Evolutionary conservation across 2,329 filamentous ascomycete species (phyloP).

Genomic region (Claviceps capensis): DNA sequence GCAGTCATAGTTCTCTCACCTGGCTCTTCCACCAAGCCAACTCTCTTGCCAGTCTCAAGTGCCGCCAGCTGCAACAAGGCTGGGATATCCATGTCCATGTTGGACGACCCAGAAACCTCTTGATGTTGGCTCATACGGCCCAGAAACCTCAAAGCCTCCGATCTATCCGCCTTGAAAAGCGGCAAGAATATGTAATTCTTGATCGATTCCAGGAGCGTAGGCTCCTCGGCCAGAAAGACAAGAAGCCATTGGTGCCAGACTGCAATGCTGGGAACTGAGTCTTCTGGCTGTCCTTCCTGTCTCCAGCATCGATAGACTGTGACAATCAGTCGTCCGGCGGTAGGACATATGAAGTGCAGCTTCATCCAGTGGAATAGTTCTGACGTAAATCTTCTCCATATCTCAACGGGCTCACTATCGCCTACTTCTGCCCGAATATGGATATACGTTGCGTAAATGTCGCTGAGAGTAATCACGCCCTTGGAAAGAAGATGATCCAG

Average conservation of each 20-base stretch:
- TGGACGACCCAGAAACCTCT: constrained; percentile 30
- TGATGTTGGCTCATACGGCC: constrained; percentile 38
- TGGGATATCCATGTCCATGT: constrained; percentile 34
- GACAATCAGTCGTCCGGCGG: constrained; percentile 47
- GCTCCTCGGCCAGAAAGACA: constrained; percentile 32
- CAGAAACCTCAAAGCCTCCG: constrained; percentile 43
- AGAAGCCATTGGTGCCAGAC: constrained; percentile 45
- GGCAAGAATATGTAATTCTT: constrained; percentile 52
- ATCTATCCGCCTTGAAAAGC: constrained; percentile 45
- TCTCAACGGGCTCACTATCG: constrained; percentile 9
- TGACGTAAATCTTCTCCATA: constrained; percentile 38
- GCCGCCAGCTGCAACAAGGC: constrained; percentile 50
- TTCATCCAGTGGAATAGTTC: constrained; percentile 42
- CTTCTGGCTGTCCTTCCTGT: constrained; percentile 13
- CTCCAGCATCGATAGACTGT: constrained; percentile 38
- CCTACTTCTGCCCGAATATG: constrained; percentile 18
- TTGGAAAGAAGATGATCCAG: constrained; percentile 54
- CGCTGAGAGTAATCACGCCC: constrained; percentile 34
- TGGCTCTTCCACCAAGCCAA: constrained; percentile 55
- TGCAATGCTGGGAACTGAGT: constrained; percentile 20
- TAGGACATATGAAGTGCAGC: constrained; percentile 42
- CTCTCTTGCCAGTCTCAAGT: constrained; percentile 58
- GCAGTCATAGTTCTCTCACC: constrained; percentile 23
- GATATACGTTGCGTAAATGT: constrained; percentile 31
- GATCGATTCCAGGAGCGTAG: constrained; percentile 43